Conservation (phyloP, 2,329 filamentous ascomycete genomes). For the Fusarium sp. region DNA sequence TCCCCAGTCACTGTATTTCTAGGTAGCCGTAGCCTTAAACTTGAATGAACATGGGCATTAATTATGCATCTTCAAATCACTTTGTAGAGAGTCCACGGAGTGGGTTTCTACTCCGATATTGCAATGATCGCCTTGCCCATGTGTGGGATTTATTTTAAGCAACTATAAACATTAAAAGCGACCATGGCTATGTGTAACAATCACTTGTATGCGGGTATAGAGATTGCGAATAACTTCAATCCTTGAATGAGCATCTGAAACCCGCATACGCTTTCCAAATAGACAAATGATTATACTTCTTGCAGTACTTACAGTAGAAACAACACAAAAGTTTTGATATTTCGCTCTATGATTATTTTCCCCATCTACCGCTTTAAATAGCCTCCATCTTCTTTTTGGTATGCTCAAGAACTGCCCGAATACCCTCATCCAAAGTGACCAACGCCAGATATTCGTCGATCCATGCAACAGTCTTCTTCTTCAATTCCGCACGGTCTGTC, state of each 20-base stretch:
- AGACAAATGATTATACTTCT: not conserved
- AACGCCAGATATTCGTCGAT: slow-evolving; percentile 62
- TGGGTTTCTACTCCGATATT: not conserved
- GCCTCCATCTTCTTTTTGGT: slow-evolving; percentile 53
- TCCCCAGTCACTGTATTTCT: slow-evolving; percentile 5
- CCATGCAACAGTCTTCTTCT: slow-evolving; percentile 64
- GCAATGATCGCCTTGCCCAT: too few species aligned
- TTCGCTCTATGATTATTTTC: slow-evolving; percentile 2
- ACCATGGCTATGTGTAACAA: not conserved
- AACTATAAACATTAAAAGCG: not conserved
- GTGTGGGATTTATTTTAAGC: not conserved
- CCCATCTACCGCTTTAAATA: slow-evolving; percentile 4
- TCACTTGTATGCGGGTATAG: not conserved
- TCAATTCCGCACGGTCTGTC: slow-evolving; percentile 58
- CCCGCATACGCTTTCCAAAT: not conserved
- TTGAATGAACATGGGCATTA: not conserved
- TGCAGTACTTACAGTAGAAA: not conserved
- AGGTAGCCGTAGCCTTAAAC: not conserved
- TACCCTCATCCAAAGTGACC: slow-evolving; percentile 64
- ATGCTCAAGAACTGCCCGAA: slow-evolving; percentile 66
- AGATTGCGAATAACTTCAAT: not conserved
- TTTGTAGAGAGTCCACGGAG: not conserved
- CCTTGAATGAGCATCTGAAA: not conserved
- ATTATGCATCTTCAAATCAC: not conserved
- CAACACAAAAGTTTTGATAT: not conserved